Base-by-base conservation (phyloP, 257 asterid species). In the Mentha longifolia region DNA sequence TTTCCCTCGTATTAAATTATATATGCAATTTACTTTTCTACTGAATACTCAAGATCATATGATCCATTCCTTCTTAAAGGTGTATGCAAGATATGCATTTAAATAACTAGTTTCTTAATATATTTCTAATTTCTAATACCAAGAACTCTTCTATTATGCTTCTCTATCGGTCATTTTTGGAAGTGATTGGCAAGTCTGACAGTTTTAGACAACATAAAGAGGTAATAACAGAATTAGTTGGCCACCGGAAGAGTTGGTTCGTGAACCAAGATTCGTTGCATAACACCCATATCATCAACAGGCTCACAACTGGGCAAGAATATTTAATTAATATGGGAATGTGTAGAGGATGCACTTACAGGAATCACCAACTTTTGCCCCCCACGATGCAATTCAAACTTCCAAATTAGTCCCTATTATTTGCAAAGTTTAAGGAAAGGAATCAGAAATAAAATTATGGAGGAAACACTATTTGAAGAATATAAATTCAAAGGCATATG, bases 311-410 rank as follows among this genome's bases (percentile, higher is more conserved):
- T 52, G 6, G 33, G 72, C 25, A 78, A 43, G 52, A 76, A 46
- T 13, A 25, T 31, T 20, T 35, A 59, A 63, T 35, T 52, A 37
- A 39, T 58, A 59, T 63, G 57, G 65, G 4, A 58, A 39, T 37
- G 74, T 50, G 70, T 67, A 31, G 35, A 81, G 71, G 76, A 75
- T 79, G 74, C 72, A 81, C 97, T 91, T 87, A 95, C 97, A 73
- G 99, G 99, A 84, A 95, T 85, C 76, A 89, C 84, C 78, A 92
- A 79, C 85, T 89, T 95, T 72, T 92, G 98, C 47, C 92, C 95
- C 46, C 95, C 94, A 45, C 98, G 95, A 73, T 85, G 96, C 79
- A 95, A 80, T 85, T 95, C 98, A 73, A 95, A 85, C 76, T 80
- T 95, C 99, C 99, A 92, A 68, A 81, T 65, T 6, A 92, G 84